phyloP scores from a whole-genome alignment of 208 protist genomes.

The Trypanosoma caninum region DNA sequence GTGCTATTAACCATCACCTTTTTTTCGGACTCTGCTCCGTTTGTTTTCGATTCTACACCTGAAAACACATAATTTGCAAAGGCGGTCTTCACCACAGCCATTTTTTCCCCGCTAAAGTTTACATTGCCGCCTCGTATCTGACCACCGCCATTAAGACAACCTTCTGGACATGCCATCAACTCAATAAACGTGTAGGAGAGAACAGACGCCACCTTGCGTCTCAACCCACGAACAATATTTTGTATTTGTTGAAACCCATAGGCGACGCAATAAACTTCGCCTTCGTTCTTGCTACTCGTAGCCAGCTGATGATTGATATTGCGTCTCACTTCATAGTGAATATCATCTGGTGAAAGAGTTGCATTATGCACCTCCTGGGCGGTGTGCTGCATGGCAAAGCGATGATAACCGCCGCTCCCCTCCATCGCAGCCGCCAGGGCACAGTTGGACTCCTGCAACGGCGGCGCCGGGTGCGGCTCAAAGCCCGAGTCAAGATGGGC shows the following conservation, averaged over 20 bases:
- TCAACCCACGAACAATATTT: slow-evolving; percentile 95
- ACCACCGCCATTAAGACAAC: slow-evolving; percentile 97
- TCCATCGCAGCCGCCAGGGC: slow-evolving; percentile 30
- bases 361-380: slow-evolving; percentile 6
- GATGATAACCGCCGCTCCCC: slow-evolving; percentile 73
- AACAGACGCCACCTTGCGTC: slow-evolving; percentile 51
- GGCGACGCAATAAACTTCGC: slow-evolving; percentile 78
- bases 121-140: slow-evolving; percentile 53
- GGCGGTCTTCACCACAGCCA: slow-evolving; percentile 11
- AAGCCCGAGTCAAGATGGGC: slow-evolving; percentile 31
- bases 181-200: slow-evolving; percentile 93
- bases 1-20: not conserved
- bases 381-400: slow-evolving; percentile 30
- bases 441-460: slow-evolving; percentile 1
- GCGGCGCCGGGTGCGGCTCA: not conserved
- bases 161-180: slow-evolving; percentile 97
- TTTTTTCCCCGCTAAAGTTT: slow-evolving; percentile 1
- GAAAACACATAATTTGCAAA: slow-evolving; percentile 14
- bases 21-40: not conserved
- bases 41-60: not conserved
- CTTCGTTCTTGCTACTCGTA: slow-evolving; percentile 29
- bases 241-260: slow-evolving; percentile 99
- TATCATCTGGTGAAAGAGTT: slow-evolving; percentile 6
- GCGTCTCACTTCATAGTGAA: slow-evolving; percentile 56
- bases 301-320: slow-evolving; percentile 70